phyloP scores from a whole-genome alignment of 1,139 yeast genomes.

The Debaryomyces robertsiae region DNA sequence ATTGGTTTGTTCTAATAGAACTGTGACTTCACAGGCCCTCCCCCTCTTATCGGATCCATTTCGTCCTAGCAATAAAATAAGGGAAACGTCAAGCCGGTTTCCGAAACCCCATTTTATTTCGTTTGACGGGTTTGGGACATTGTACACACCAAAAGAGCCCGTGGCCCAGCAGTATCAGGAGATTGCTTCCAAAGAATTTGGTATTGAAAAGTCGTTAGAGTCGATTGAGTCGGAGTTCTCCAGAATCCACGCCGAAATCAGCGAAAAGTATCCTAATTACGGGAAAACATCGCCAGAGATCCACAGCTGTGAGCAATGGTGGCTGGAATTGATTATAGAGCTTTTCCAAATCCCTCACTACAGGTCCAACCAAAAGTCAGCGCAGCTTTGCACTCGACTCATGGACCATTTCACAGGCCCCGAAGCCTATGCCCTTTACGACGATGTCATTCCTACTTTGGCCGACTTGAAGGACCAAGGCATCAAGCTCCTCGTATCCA shows the following conservation, averaged over 20 bases:
- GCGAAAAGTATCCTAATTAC: constrained; percentile 54
- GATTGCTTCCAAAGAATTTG: constrained; percentile 46
- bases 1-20: no score
- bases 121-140: constrained; percentile 68
- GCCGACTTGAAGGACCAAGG: constrained; percentile 29
- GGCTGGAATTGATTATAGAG: constrained; percentile 52
- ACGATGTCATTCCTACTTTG: constrained; percentile 56
- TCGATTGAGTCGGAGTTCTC: constrained; percentile 35
- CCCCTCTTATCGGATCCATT: constrained; percentile 31
- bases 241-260: constrained; percentile 26
- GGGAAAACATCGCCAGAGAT: constrained; percentile 47
- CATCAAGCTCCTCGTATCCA: constrained; percentile 48
- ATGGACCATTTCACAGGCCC: constrained; percentile 48
- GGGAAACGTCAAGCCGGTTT: constrained; percentile 34
- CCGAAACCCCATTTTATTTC: constrained; percentile 55
- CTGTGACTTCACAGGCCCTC: no score
- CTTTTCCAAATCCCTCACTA: constrained; percentile 39
- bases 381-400: constrained; percentile 39
- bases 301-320: constrained; percentile 50
- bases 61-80: constrained; percentile 26
- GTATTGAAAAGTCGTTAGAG: constrained; percentile 36
- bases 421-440: constrained; percentile 55
- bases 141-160: constrained; percentile 59
- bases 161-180: constrained; percentile 54
- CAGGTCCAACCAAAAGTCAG: constrained; percentile 20